Evolutionary conservation across 306 rosid species (phyloP), one percentile per base, ranked within the genome.

Genomic region (Acacia acuminata): DNA sequence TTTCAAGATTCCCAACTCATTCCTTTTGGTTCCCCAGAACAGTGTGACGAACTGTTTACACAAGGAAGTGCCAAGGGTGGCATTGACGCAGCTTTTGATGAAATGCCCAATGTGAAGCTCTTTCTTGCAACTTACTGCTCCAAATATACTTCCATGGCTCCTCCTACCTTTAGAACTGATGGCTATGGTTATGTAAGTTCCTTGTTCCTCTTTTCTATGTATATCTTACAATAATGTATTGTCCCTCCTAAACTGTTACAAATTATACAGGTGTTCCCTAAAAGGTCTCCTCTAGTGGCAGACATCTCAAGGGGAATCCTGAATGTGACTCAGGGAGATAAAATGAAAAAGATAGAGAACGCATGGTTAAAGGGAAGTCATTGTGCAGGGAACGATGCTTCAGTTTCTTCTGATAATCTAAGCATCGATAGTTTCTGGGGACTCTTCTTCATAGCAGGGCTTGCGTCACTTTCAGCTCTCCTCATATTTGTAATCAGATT

Each of bases 171-270:
- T 66, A 89, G 77, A 78, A 44, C 86, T 0, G 92, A 84, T 15
- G 97, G 98, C 22, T 89, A 89, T 83, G 91, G 92, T 48, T 93
- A 89, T 77, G 97, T 93, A 81, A 90, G 93, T 84, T 17, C 58
- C 20, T 16, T 64, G n/a, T 30, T 14, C 10, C 40, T 64, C 42
- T 61, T 15, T 25, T 61, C 1, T 25, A 25, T 55, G 9, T 20
- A 8, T 55, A 7, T 22, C 30, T 58, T 9, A 53, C 3, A 9
- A 9, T 58, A 58, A 58, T 58, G 64, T 4, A 22, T 22, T 58
- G 30, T 58, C 30, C 30, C 13, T 4, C 2, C 20, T 14, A 8
- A 64, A 30, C 4, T 64, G 10, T 30, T 64, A 40, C 20, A 12
- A 63, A 63, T 13, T 12, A 24, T n/a, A 30, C 74, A 81, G 85